Evolutionary conservation across 1,284 basidiomycete genomes (phyloP).

Genomic region (Ustilago xerochloae): DNA sequence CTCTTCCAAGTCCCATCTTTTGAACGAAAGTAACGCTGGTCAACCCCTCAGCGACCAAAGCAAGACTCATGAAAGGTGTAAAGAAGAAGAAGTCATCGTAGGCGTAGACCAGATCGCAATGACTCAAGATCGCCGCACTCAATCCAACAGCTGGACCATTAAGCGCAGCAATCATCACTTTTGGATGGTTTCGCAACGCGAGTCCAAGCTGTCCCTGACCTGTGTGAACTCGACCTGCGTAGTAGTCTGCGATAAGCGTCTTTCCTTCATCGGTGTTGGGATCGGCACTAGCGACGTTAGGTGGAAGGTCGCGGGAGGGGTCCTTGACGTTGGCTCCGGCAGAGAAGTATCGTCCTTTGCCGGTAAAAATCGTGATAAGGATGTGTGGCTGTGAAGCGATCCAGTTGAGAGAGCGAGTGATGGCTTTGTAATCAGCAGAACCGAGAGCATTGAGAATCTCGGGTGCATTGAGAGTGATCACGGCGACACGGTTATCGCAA

Average conservation of each 20-base stretch:
- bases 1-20: conserved; percentile 50
- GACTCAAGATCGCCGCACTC: conserved; percentile 43
- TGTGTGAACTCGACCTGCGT: conserved; percentile 5
- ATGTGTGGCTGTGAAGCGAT: conserved; percentile 42
- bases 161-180: conserved; percentile 53
- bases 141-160: conserved; percentile 57
- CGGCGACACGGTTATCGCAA: conserved; percentile 43
- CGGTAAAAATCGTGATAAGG: conserved; percentile 50
- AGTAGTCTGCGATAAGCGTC: conserved; percentile 23
- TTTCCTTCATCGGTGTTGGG: conserved; percentile 15
- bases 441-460: conserved; percentile 47
- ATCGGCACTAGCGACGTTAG: conserved; percentile 15
- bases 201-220: conserved; percentile 35
- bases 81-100: conserved; percentile 56
- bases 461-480: conserved; percentile 46
- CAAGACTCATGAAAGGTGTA: conserved; percentile 52
- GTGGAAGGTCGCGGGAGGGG: conserved; percentile 29
- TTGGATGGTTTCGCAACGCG: conserved; percentile 35
- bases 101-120: conserved; percentile 54
- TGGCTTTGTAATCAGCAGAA: conserved; percentile 26
- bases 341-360: conserved; percentile 52
- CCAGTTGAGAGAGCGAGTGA: conserved; percentile 49
- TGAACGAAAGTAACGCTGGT: conserved; percentile 45
- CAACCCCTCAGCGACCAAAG: conserved; percentile 50
- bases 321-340: conserved; percentile 55